A percentile compares a stretch with the other conserved stretches of the same genome.
These are phyloP conservation scores for Ophiocordyceps camponoti-leonardi DNA, from an alignment of 2,329 filamentous ascomycete species.

Conservation along the genomic window DNA sequence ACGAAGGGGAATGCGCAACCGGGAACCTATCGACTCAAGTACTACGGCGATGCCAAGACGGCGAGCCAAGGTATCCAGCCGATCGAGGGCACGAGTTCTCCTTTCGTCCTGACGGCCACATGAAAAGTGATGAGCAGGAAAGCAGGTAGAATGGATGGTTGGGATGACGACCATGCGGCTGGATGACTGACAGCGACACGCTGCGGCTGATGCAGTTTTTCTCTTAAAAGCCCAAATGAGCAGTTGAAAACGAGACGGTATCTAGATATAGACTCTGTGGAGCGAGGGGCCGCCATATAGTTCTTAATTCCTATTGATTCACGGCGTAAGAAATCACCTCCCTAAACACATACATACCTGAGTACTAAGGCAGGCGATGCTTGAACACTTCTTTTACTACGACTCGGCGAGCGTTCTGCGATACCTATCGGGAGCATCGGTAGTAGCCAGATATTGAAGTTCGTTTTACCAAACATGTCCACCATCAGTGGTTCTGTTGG, in stretches of 20 bases:
- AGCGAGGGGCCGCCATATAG: not conserved
- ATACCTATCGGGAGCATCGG: too few relatives aligned
- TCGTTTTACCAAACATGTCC: too few relatives aligned
- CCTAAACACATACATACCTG: too few relatives aligned
- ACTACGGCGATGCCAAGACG: conserved; percentile 54
- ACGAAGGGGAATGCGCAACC: conserved; percentile 24
- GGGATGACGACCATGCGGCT: not conserved
- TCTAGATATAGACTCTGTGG: not conserved
- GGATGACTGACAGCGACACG: too few relatives aligned
- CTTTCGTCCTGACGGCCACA: not conserved
- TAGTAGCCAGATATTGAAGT: too few relatives aligned
- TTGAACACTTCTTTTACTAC: too few relatives aligned
- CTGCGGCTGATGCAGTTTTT: not conserved
- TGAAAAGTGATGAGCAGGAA: not conserved
- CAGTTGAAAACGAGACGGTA: not conserved
- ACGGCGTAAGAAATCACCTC: too few relatives aligned
- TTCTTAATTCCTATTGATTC: too few relatives aligned
- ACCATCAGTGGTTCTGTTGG: too few relatives aligned
- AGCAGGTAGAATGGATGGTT: not conserved
- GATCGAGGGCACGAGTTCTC: not conserved
- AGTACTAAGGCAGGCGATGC: too few relatives aligned
- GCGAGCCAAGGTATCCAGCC: not conserved
- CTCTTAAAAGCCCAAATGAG: not conserved
- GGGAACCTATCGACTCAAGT: conserved; percentile 64
- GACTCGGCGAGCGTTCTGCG: too few relatives aligned